Conservation (phyloP, 2,329 filamentous ascomycete genomes). For the Hymenoscyphus linearis region DNA sequence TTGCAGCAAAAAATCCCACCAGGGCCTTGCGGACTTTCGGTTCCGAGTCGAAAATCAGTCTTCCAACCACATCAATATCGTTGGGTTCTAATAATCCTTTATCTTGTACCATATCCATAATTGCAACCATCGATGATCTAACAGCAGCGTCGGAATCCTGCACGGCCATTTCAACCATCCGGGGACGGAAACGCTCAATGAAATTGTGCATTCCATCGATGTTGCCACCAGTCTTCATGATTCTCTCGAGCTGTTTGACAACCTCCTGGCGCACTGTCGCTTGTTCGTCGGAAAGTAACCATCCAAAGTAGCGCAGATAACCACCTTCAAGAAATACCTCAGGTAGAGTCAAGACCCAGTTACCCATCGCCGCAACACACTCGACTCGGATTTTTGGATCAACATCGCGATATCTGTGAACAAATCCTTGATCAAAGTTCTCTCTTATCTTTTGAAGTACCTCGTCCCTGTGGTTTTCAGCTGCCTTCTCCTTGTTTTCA, state of each 20-base stretch:
- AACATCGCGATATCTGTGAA: slow-evolving; percentile 92
- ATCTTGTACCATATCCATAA: slow-evolving; percentile 76
- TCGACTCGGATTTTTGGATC: slow-evolving; percentile 85
- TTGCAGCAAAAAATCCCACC: slow-evolving; percentile 83
- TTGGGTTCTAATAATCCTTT: slow-evolving; percentile 83
- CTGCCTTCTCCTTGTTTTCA: slow-evolving; percentile 59
- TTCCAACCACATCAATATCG: slow-evolving; percentile 84
- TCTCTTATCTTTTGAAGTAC: slow-evolving; percentile 69
- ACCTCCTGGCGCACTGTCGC: slow-evolving; percentile 76
- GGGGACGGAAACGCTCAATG: slow-evolving; percentile 81
- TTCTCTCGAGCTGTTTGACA: slow-evolving; percentile 70
- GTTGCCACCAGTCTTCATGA: slow-evolving; percentile 78
- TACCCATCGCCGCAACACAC: slow-evolving; percentile 78
- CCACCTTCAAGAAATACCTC: slow-evolving; percentile 85
- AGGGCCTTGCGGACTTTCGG: slow-evolving; percentile 80
- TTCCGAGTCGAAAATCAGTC: slow-evolving; percentile 85
- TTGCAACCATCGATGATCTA: slow-evolving; percentile 71
- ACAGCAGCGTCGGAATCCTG: slow-evolving; percentile 78
- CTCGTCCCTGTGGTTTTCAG: slow-evolving; percentile 43
- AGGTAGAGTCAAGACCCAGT: slow-evolving; percentile 82
- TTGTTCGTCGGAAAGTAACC: slow-evolving; percentile 83
- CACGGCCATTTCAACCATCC: slow-evolving; percentile 89
- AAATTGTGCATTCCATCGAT: slow-evolving; percentile 76
- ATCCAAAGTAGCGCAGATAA: slow-evolving; percentile 90
- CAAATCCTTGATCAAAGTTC: slow-evolving; percentile 87